Evolutionary conservation across 306 rosid species (phyloP).

Genomic region (Echinosophora koreensis): DNA sequence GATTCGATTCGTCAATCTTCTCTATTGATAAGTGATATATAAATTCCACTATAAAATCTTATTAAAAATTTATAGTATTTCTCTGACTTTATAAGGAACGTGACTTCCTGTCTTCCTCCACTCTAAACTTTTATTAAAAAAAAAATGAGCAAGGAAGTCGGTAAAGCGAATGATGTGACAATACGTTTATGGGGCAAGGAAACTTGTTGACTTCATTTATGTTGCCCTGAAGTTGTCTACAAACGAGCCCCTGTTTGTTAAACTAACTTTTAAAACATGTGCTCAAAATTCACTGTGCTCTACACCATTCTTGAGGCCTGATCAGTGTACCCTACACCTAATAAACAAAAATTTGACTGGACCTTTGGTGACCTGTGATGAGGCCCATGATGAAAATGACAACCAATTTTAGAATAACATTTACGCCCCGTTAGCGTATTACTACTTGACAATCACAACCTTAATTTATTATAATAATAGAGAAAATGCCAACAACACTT

Average conservation of each 20-base stretch:
- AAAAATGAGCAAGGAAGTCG: conserved; percentile 11
- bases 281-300: not conserved
- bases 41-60: too few relatives aligned
- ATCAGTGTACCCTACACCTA: conserved; percentile 21
- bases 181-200: not conserved
- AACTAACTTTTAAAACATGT: conserved; percentile 29
- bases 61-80: too few relatives aligned
- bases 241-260: too few relatives aligned
- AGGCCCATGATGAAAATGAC: conserved; percentile 38
- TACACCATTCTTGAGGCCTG: too few relatives aligned
- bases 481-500: too few relatives aligned
- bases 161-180: conserved; percentile 43
- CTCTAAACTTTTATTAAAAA: too few relatives aligned
- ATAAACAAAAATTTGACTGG: not conserved
- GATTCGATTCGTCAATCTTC: too few relatives aligned
- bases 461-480: not conserved
- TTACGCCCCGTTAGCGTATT: not conserved
- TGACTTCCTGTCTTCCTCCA: too few relatives aligned
- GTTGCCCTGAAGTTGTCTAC: not conserved
- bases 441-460: not conserved
- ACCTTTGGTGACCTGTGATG: conserved; percentile 7
- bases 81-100: too few relatives aligned
- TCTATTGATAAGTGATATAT: too few relatives aligned
- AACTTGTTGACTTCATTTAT: conserved; percentile 30
- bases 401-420: not conserved